Conservation (phyloP, 83 land plant species). For the Picea mariana region DNA sequence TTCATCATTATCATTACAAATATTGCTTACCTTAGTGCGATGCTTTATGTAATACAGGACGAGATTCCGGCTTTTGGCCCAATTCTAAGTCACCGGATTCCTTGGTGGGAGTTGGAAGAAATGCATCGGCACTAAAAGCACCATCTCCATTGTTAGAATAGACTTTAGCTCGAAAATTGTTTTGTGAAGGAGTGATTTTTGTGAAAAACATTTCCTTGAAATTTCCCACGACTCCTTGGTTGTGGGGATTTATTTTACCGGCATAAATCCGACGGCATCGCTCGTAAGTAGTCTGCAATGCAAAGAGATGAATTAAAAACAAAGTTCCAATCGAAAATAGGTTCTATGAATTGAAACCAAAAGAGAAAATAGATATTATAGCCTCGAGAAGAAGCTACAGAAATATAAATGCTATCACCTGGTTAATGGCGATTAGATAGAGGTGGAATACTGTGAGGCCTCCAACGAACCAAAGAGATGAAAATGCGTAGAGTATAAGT, state of each 20-base stretch:
- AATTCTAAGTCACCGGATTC: conserved; percentile 10
- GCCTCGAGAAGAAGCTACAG: background rate
- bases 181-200: conserved; percentile 44
- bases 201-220: conserved; percentile 51
- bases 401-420: conserved; percentile 40
- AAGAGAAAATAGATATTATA: background rate
- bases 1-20: too few species aligned
- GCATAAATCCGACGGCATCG: conserved; percentile 83
- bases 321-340: too few species aligned
- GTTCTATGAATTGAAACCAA: too few species aligned
- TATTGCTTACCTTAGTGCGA: too few species aligned
- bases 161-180: conserved; percentile 56
- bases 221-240: conserved; percentile 49
- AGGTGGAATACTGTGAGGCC: conserved; percentile 82
- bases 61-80: background rate
- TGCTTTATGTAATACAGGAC: too few species aligned
- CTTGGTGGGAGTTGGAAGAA: conserved; percentile 18
- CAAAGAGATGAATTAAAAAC: too few species aligned
- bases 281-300: conserved; percentile 87
- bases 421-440: conserved; percentile 82
- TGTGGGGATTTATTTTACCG: conserved; percentile 68
- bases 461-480: conserved; percentile 86
- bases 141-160: too few species aligned
- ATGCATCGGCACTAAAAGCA: conserved; percentile 23
- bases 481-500: conserved; percentile 73